Base-by-base conservation (phyloP, 2,329 filamentous ascomycete species). In the Rosellinia necatrix region DNA sequence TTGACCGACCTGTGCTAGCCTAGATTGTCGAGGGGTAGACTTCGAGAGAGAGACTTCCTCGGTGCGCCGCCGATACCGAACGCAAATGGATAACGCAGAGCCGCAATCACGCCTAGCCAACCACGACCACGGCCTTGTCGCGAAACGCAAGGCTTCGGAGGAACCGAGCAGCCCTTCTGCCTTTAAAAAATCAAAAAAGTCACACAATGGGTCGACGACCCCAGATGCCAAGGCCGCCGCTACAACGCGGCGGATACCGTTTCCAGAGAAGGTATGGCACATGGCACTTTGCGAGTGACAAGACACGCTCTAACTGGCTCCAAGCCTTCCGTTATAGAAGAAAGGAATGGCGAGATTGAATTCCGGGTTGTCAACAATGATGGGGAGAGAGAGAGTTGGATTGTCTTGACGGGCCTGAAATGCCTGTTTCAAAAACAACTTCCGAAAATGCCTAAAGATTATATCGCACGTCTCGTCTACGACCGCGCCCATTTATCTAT, bases 391-490 rank as follows among this genome's bases (percentile, higher is more conserved):
- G 91, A 96, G 68, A 93, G 89, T 70, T 86, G 91, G 64, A 94
- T 97, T 68, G 93, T 97, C 66, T 80, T 97, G 58, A 96, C 92
- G 0, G 92, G 93, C 10, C 80, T 97, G 53, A 97, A 97, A 72
- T 96, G 91, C 70, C 93, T 97, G 61, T 97, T 97, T 68, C 93
- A 99, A 72, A 97, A 97, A 67, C 94, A 99, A 71, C 81, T 99
- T 5, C 94, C 94, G 0, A 97, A 97, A 75, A 99, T 99, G 94
- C 94, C 94, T 12, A 97, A 97, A 74, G 94, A 97, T 70, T 99
- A 99, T 72, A 97, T 99, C 66, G 94, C 94, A 3, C 90, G 94
- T 34, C 85, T 99, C 6, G 94, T 99, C 56, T 99, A 99, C 76
- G 94, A 99, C 74, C 88, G 94, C 49, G 96, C 93, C 5, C 94